A percentile compares a stretch with the other conserved stretches of the same genome.
Evolutionary conservation across 352 stramenopile genomes (phyloP).

Genomic region (Phytophthora sp.): DNA sequence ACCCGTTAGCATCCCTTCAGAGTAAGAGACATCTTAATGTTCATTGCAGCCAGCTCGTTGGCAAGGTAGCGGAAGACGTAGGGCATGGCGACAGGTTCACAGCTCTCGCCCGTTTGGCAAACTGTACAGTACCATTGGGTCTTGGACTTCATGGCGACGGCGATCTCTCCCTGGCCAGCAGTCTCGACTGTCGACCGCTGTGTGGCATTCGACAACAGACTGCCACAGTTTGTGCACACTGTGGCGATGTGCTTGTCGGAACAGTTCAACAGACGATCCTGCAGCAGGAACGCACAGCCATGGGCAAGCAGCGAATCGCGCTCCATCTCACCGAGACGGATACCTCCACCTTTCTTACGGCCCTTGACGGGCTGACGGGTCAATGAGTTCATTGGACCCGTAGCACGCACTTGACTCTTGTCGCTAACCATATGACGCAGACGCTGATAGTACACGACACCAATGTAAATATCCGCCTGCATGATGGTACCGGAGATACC

Average conservation of each 20-base stretch:
- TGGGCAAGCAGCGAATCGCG: constrained; percentile 98
- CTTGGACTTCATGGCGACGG: constrained; percentile 89
- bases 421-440: constrained; percentile 99
- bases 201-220: constrained; percentile 88
- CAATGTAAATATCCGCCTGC: constrained; percentile 99
- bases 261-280: constrained; percentile 98
- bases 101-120: constrained; percentile 89
- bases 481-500: constrained; percentile 98
- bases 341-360: constrained; percentile 98
- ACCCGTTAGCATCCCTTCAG: constrained; percentile 66
- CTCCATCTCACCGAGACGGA: constrained; percentile 99
- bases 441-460: constrained; percentile 99
- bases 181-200: constrained; percentile 83
- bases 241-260: constrained; percentile 98
- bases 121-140: constrained; percentile 87
- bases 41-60: constrained; percentile 99
- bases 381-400: constrained; percentile 98
- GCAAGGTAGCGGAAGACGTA: constrained; percentile 99
- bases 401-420: constrained; percentile 99
- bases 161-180: constrained; percentile 80
- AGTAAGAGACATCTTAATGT: constrained; percentile 98
- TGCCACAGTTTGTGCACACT: constrained; percentile 94
- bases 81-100: constrained; percentile 95
- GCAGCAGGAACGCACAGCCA: constrained; percentile 96
- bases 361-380: constrained; percentile 99